Base-by-base conservation (phyloP, 1,139 yeast genomes). In the Chernovozyma sophiae-reginae region DNA sequence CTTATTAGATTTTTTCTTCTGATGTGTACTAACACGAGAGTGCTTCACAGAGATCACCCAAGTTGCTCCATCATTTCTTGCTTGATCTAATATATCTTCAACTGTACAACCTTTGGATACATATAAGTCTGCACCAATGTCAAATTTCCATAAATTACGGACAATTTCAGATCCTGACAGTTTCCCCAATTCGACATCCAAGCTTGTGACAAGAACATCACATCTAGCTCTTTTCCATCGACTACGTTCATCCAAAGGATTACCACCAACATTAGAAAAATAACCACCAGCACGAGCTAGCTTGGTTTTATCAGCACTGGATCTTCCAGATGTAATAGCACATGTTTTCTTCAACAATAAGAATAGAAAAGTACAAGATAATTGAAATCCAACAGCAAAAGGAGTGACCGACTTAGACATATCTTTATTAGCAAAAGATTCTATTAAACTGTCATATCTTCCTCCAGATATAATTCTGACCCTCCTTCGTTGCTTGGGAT, bases 391-490 rank as follows among this genome's bases (percentile, higher is more conserved):
- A 25, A 89, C 97, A 0, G 87, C 95, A 47, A 75, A 75, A 0
- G 67, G 66, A 3, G 65, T 61, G 5, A 47, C 51, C 4, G 50
- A 40, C 27, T 57, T 58, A 1, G 56, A 48, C 12, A 65, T 48
- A 26, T 58, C 61, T 15, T 55, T 56, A 32, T 57, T 76, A 0
- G 87, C 74, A 43, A 86, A 72, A 14, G 80, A 72, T 2, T 76
- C 65, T 16, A 89, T 74, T 45, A 90, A 66, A 17, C 69, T 63
- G 52, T 92, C 97, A 52, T 87, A 92, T 35, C 98, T 66, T 1
- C 98, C 98, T 32, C 98, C 98, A 1, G 95, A 92, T 11, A 94
- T 94, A 30, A 86, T 62, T 30, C 90, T 56, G 0, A 73, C 55
- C 33, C 48, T 58, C 16, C 62, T 52, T 34, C 69, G 56, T 32